Evolutionary conservation across 148 eudicot species (phyloP).

Genomic region (Polygonum maritimum): DNA sequence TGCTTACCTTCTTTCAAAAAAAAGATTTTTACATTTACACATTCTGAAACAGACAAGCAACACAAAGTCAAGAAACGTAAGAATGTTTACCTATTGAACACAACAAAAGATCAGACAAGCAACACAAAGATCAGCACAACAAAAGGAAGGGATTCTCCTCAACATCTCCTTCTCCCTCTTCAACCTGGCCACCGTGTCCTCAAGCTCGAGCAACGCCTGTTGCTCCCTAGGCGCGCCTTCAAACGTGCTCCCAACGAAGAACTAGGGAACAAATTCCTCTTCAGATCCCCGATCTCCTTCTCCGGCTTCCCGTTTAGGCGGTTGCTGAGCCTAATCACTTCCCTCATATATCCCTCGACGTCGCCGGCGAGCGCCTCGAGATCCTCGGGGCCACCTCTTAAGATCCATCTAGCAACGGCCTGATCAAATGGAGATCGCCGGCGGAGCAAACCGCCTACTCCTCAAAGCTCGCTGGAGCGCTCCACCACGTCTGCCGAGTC

Average conservation of each 20-base stretch:
- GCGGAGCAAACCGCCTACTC: constrained; percentile 32
- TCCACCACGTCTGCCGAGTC: constrained; percentile 24
- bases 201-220: constrained; percentile 88
- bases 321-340: constrained; percentile 78
- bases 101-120: too few species aligned
- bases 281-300: constrained; percentile 68
- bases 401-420: not conserved
- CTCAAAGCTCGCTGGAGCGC: constrained; percentile 34
- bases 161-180: constrained; percentile 87
- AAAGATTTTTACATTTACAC: constrained; percentile 8
- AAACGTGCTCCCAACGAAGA: constrained; percentile 92
- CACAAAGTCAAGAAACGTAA: not conserved
- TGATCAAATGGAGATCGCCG: constrained; percentile 27
- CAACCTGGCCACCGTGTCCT: constrained; percentile 71
- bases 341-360: constrained; percentile 74
- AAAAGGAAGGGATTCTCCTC: too few species aligned
- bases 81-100: constrained; percentile 22
- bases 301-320: constrained; percentile 77
- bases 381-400: constrained; percentile 28
- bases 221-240: constrained; percentile 94
- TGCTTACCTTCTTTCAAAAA: too few species aligned
- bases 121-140: too few species aligned
- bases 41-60: not conserved
- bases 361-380: constrained; percentile 50
- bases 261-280: constrained; percentile 79